A percentile compares a stretch with the other conserved stretches of the same genome.
phyloP scores from a whole-genome alignment of 2,329 filamentous ascomycete species.

The Aspergillus sp. region DNA sequence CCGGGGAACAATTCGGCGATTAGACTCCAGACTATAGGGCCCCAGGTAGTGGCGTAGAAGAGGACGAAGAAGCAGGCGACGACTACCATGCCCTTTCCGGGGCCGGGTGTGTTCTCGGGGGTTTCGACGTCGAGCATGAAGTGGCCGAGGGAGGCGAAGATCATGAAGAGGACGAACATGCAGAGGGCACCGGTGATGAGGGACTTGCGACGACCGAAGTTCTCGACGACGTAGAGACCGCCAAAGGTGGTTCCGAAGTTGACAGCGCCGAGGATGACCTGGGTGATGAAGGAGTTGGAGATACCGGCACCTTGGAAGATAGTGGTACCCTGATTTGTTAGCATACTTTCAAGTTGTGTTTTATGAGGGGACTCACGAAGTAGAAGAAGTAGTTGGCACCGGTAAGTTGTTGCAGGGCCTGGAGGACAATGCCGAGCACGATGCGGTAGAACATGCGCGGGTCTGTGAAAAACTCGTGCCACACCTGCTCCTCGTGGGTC shows the following conservation, averaged over 20 bases:
- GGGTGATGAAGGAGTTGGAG: conserved; percentile 61
- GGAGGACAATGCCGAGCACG: conserved; percentile 42
- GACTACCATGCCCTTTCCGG: conserved; percentile 68
- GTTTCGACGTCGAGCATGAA: conserved; percentile 38
- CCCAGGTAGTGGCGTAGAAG: conserved; percentile 67
- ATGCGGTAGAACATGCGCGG: conserved; percentile 49
- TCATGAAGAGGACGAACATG: conserved; percentile 65
- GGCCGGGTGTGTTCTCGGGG: conserved; percentile 45
- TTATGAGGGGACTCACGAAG: conserved; percentile 44
- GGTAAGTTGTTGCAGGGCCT: conserved; percentile 47
- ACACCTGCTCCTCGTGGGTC: conserved; percentile 34
- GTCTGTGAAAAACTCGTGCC: conserved; percentile 45
- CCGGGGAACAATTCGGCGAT: conserved; percentile 45
- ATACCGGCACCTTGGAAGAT: conserved; percentile 65
- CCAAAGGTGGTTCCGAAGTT: conserved; percentile 67
- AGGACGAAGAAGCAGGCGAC: conserved; percentile 72
- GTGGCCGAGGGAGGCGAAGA: conserved; percentile 61
- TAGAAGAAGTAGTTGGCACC: conserved; percentile 53
- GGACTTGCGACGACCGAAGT: conserved; percentile 66
- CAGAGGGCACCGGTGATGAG: conserved; percentile 65
- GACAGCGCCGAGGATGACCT: conserved; percentile 65
- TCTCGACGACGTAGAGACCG: conserved; percentile 68
- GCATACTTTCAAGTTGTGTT: not conserved
- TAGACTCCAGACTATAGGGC: conserved; percentile 56
- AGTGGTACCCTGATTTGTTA: conserved; percentile 37